Evolutionary conservation across 352 stramenopile genomes (phyloP).

Genomic region (Globisporangium polare): DNA sequence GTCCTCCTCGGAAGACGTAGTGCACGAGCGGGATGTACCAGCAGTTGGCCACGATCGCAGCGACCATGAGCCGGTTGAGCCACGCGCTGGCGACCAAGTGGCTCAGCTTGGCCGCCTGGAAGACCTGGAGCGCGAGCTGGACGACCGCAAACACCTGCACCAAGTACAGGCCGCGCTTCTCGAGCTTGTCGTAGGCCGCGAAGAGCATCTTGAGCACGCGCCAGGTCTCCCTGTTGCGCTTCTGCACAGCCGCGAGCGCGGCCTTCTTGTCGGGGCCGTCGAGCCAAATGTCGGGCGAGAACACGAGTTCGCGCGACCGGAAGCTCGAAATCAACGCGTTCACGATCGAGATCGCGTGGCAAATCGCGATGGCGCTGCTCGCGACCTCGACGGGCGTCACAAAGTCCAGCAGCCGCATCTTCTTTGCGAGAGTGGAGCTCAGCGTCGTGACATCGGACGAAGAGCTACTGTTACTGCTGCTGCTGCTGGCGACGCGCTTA

Average conservation of each 20-base stretch:
- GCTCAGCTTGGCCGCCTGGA: conserved; percentile 21
- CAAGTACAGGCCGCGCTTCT: conserved; percentile 12
- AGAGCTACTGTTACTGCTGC: too few species aligned
- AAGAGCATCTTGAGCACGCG: conserved; percentile 9
- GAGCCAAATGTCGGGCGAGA: conserved; percentile 17
- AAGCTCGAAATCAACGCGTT: conserved; percentile 15
- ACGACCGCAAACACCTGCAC: conserved; percentile 10
- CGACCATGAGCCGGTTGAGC: conserved; percentile 20
- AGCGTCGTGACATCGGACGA: background rate
- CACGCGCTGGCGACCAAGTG: conserved; percentile 10
- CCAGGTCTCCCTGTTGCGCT: conserved; percentile 11
- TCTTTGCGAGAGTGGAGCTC: background rate
- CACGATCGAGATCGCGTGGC: conserved; percentile 12
- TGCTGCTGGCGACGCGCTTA: background rate
- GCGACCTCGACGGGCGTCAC: conserved; percentile 6
- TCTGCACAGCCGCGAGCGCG: conserved; percentile 1
- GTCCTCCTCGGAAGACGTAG: background rate
- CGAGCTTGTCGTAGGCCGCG: conserved; percentile 6
- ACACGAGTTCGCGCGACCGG: conserved; percentile 13
- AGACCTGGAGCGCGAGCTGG: conserved; percentile 23
- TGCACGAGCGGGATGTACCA: conserved; percentile 20
- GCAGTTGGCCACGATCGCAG: conserved; percentile 19
- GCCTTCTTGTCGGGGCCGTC: conserved; percentile 11
- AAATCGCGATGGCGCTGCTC: conserved; percentile 11
- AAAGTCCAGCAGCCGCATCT: conserved; percentile 1